Percentiles rank a stretch among this genome's conserved stretches.
Conservation (phyloP, 768 basidiomycete genomes). For the Tricholoma bakamatsutake region DNA sequence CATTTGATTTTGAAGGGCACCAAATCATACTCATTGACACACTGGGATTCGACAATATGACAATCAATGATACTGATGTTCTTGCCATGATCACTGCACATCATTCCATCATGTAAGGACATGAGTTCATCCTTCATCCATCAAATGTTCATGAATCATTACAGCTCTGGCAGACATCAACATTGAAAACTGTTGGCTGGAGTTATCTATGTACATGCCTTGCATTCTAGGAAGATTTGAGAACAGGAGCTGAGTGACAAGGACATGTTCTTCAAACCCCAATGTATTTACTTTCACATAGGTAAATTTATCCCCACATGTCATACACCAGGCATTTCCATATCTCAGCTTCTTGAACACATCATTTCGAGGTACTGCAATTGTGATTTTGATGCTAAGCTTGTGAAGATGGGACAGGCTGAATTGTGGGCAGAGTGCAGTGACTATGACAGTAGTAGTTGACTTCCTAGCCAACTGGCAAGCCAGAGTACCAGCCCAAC, state of each 20-base stretch:
- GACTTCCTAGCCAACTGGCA: constrained; percentile 24
- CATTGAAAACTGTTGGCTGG: constrained; percentile 38
- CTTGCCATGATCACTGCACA: constrained; percentile 44
- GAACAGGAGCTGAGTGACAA: constrained; percentile 38
- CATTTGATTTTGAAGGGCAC: constrained; percentile 38
- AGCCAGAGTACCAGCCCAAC: constrained; percentile 25
- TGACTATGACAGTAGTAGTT: constrained; percentile 40
- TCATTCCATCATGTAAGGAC: constrained; percentile 26
- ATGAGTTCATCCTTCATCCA: neutral
- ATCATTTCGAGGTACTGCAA: constrained; percentile 85
- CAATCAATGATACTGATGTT: constrained; percentile 39
- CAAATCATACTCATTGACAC: constrained; percentile 48
- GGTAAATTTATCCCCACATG: constrained; percentile 95
- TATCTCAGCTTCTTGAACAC: constrained; percentile 86
- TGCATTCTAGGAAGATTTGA: constrained; percentile 36
- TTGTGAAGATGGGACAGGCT: constrained; percentile 79
- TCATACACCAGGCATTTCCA: constrained; percentile 91
- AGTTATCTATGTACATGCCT: constrained; percentile 51
- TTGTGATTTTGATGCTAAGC: constrained; percentile 82
- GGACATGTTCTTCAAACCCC: constrained; percentile 44
- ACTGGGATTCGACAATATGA: constrained; percentile 55
- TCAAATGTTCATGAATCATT: neutral
- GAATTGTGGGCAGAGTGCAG: constrained; percentile 65
- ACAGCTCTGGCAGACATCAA: constrained; percentile 19
- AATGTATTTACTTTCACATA: constrained; percentile 20